Conservation (phyloP, 495 filamentous ascomycete species). For the Penicillium silybi region DNA sequence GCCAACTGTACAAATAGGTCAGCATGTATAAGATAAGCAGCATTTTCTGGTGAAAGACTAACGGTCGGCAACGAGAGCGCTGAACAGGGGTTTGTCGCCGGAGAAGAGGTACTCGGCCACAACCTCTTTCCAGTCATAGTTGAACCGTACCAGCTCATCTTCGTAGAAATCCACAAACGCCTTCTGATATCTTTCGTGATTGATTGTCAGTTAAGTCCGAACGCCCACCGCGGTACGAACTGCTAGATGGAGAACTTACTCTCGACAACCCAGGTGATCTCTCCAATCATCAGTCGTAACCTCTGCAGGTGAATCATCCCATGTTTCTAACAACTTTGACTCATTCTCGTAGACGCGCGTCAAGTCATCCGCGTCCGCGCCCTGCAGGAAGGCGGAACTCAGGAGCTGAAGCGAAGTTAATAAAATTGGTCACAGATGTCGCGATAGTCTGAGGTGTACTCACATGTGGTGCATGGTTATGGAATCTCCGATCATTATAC, state of each 20-base stretch:
- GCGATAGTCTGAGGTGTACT: slow-evolving; percentile 10
- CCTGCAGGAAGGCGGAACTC: slow-evolving; percentile 77
- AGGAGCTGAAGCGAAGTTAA: slow-evolving; percentile 49
- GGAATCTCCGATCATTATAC: slow-evolving; percentile 69
- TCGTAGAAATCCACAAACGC: slow-evolving; percentile 92
- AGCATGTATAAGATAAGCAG: slow-evolving; percentile 1
- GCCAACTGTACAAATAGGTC: slow-evolving; percentile 53
- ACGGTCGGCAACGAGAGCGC: slow-evolving; percentile 73
- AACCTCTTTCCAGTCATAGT: slow-evolving; percentile 81
- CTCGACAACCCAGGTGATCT: slow-evolving; percentile 68
- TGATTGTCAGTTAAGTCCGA: neutral
- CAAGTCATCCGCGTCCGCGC: slow-evolving; percentile 66
- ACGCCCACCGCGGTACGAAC: neutral
- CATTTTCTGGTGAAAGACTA: slow-evolving; percentile 32
- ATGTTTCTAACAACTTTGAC: slow-evolving; percentile 66
- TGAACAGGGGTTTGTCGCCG: slow-evolving; percentile 73
- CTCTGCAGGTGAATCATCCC: slow-evolving; percentile 80
- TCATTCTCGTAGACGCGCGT: slow-evolving; percentile 77
- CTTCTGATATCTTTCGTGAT: slow-evolving; percentile 61
- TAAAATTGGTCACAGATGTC: slow-evolving; percentile 7
- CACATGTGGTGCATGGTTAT: slow-evolving; percentile 87
- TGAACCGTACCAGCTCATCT: slow-evolving; percentile 68
- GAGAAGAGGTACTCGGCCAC: slow-evolving; percentile 70
- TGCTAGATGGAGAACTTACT: slow-evolving; percentile 40
- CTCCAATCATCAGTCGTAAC: slow-evolving; percentile 81